These are phyloP conservation scores for Dactylonectria estremocensis DNA, from an alignment of 2,329 filamentous ascomycete genomes.

Conservation along the genomic window DNA sequence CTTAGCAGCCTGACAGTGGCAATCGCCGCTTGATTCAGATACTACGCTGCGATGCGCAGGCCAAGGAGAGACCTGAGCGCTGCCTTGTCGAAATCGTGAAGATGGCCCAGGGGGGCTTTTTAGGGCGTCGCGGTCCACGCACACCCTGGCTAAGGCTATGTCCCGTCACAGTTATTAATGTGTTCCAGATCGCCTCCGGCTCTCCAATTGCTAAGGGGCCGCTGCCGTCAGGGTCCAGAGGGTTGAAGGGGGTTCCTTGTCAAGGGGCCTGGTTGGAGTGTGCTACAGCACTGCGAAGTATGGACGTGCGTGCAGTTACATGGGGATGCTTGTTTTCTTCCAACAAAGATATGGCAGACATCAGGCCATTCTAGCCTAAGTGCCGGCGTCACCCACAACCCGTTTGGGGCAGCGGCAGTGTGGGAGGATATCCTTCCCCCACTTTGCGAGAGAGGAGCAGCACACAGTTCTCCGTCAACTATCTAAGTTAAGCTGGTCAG, in stretches of 20 bases:
- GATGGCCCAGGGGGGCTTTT: background rate
- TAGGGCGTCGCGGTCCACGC: background rate
- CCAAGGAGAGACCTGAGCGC: background rate
- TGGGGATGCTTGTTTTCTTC: conserved; percentile 1
- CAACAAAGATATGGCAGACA: conserved; percentile 4
- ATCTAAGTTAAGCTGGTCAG: background rate
- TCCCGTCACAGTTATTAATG: background rate
- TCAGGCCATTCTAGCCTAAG: conserved; percentile 19
- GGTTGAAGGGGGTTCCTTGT: background rate
- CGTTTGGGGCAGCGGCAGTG: background rate
- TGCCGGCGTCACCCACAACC: conserved; percentile 5
- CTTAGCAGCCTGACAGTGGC: background rate
- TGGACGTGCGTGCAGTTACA: background rate
- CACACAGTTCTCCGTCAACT: background rate
- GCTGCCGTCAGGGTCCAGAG: background rate
- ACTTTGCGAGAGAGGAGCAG: no score
- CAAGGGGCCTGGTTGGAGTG: background rate
- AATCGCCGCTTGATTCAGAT: background rate
- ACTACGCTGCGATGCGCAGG: background rate
- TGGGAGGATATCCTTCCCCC: no score
- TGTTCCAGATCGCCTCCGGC: background rate
- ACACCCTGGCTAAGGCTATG: background rate
- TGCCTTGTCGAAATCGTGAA: background rate
- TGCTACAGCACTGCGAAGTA: no score
- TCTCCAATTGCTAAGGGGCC: background rate